These are phyloP conservation scores for Vigna radiata DNA, from an alignment of 306 rosid species.

Conservation along the genomic window DNA sequence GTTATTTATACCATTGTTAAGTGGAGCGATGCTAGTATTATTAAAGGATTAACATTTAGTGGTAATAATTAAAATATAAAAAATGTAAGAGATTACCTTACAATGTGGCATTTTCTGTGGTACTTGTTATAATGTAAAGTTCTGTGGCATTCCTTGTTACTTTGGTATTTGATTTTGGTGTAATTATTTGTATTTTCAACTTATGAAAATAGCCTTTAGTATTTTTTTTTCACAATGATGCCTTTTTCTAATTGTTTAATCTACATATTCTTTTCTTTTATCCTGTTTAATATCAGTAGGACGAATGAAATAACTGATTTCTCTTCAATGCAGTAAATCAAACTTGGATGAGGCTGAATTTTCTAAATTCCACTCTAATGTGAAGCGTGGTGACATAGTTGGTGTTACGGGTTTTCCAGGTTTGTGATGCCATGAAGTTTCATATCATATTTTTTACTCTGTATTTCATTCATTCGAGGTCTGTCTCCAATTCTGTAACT, in stretches of 20 bases:
- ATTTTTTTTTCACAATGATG: neutral
- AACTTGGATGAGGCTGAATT: constrained; percentile 71
- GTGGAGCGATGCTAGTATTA: neutral
- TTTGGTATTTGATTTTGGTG: neutral
- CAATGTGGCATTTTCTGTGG: neutral
- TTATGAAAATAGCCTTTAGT: neutral
- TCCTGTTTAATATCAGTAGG: constrained; percentile 15
- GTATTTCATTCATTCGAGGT: constrained; percentile 5
- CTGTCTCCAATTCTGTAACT: constrained; percentile 17
- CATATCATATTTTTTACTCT: neutral
- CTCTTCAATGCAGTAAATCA: constrained; percentile 61
- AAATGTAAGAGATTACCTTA: neutral
- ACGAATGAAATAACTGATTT: constrained; percentile 33
- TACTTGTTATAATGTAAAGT: constrained; percentile 24
- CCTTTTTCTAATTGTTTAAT: neutral
- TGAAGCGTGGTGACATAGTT: constrained; percentile 87
- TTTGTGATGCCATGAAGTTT: constrained; percentile 33
- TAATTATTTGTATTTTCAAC: neutral
- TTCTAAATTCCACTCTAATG: constrained; percentile 72
- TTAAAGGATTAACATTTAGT: neutral
- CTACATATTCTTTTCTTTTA: neutral
- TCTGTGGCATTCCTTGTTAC: constrained; percentile 3
- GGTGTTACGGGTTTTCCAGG: constrained; percentile 94
- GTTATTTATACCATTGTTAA: neutral
- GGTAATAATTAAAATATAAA: neutral